phyloP scores from a whole-genome alignment of 2,329 filamentous ascomycete genomes.

The Cordyceps farinosa region DNA sequence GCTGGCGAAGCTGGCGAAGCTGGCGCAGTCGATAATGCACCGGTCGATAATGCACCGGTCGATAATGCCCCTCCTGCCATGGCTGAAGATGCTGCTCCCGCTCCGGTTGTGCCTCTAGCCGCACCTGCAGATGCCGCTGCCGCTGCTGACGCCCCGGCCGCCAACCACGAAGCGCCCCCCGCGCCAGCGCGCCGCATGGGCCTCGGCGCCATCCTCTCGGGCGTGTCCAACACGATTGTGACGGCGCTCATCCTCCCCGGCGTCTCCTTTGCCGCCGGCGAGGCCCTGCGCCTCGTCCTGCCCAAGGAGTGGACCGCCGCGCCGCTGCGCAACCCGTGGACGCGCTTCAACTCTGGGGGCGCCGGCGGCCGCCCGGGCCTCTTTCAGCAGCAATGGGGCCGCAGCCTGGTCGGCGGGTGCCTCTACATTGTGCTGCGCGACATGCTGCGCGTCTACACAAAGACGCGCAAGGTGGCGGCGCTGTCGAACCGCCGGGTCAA shows the following conservation, averaged over 20 bases:
- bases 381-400: constrained; percentile 80
- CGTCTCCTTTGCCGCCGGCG: constrained; percentile 75
- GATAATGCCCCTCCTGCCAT: not conserved
- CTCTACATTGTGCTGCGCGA: constrained; percentile 83
- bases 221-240: constrained; percentile 48
- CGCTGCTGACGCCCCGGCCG: constrained; percentile 19
- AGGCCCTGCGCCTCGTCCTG: constrained; percentile 64
- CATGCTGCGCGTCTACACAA: constrained; percentile 57
- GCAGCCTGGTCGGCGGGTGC: constrained; percentile 84
- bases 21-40: too few species aligned
- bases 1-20: not conserved
- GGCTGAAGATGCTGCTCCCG: constrained; percentile 12
- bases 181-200: constrained; percentile 34
- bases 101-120: not conserved
- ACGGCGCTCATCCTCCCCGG: constrained; percentile 71
- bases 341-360: constrained; percentile 20
- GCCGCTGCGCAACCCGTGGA: constrained; percentile 28
- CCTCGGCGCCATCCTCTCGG: constrained; percentile 37
- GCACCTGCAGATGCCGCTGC: not conserved
- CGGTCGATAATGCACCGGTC: too few species aligned
- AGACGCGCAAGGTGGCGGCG: constrained; percentile 58
- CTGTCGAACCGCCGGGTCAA: constrained; percentile 52
- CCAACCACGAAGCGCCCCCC: constrained; percentile 32
- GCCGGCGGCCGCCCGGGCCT: constrained; percentile 54
- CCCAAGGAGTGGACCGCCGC: constrained; percentile 64